phyloP scores from a whole-genome alignment of 306 rosid genomes.

The Lathyrus oleraceus region DNA sequence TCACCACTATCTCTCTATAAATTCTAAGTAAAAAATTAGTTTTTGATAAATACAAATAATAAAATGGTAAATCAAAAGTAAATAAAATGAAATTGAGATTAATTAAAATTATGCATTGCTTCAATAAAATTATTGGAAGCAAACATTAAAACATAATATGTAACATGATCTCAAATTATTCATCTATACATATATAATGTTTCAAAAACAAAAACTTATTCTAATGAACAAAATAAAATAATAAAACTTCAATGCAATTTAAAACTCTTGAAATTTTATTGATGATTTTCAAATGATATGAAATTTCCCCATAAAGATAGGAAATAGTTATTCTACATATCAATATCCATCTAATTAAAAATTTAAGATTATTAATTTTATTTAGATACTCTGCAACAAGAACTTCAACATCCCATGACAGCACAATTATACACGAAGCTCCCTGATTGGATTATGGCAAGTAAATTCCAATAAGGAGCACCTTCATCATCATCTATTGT shows the following conservation, averaged over 20 bases:
- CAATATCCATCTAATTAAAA: slow-evolving; percentile 45
- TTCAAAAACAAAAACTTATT: background rate
- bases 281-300: background rate
- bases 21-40: too few relatives aligned
- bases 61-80: too few relatives aligned
- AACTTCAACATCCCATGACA: slow-evolving; percentile 76
- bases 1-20: too few relatives aligned
- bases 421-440: slow-evolving; percentile 75
- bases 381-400: background rate
- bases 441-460: slow-evolving; percentile 47
- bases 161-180: background rate
- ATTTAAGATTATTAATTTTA: slow-evolving; percentile 38
- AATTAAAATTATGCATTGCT: too few relatives aligned
- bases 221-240: background rate
- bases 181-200: too few relatives aligned
- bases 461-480: slow-evolving; percentile 56
- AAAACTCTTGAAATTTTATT: background rate
- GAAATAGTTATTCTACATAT: slow-evolving; percentile 20
- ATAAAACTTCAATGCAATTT: background rate
- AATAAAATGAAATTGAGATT: too few relatives aligned
- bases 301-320: background rate
- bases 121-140: background rate
- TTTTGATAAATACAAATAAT: too few relatives aligned
- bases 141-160: too few relatives aligned
- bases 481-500: slow-evolving; percentile 43